phyloP scores from a whole-genome alignment of 225 moss, liverwort and hornwort genomes.

The Straminergon stramineum region DNA sequence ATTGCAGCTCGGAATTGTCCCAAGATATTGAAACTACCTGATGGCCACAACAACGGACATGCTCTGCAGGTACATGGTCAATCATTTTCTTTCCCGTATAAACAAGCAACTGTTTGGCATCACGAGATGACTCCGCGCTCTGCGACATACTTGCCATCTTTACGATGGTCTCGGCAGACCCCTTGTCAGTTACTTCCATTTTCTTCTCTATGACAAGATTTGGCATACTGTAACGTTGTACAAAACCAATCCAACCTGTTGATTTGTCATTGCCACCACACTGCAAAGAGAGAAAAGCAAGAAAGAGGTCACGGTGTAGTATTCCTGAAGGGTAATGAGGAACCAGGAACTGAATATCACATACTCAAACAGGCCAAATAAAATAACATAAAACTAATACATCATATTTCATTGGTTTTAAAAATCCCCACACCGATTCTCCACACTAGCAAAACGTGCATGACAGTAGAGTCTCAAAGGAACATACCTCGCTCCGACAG shows the following conservation, averaged over 20 bases:
- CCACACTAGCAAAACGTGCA: not conserved
- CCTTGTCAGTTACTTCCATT: conserved; percentile 20
- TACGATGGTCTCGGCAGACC: conserved; percentile 10
- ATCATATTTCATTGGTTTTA: not conserved
- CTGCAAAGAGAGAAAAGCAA: conserved; percentile 15
- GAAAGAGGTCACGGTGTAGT: not conserved
- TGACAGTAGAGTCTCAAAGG: not conserved
- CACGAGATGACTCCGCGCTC: not conserved
- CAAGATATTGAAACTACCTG: conserved; percentile 43
- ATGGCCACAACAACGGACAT: conserved; percentile 97
- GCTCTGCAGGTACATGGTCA: conserved; percentile 69
- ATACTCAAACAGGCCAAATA: not conserved
- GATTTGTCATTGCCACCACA: conserved; percentile 80
- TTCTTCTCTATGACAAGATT: conserved; percentile 31
- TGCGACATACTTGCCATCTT: conserved; percentile 10
- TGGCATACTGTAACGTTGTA: conserved; percentile 88
- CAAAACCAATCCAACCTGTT: conserved; percentile 89
- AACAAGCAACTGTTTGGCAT: conserved; percentile 28
- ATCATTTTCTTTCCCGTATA: conserved; percentile 28
- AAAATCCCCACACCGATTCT: not conserved
- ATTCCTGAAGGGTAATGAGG: not conserved
- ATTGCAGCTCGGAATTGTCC: not conserved
- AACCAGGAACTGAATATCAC: not conserved
- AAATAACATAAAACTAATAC: too few relatives aligned
- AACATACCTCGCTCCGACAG: conserved; percentile 71